phyloP scores from a whole-genome alignment of 192 early-diverging fungal species.

The Allomyces macrogynus region DNA sequence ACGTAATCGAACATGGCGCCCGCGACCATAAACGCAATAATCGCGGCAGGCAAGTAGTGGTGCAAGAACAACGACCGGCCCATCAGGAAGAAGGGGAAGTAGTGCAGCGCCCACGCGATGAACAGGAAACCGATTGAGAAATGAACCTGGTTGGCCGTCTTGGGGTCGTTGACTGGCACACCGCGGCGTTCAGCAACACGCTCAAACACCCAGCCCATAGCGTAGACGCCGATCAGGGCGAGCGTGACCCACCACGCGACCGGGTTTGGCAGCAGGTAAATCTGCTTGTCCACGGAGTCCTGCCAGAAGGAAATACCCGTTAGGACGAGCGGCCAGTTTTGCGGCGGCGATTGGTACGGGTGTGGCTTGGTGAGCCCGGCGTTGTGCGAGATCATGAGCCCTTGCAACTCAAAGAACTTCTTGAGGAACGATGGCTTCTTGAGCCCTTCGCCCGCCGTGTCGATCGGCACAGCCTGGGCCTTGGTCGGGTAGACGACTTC shows the following conservation, averaged over 20 bases:
- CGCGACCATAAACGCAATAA: slow-evolving; percentile 56
- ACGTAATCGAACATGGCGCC: slow-evolving; percentile 63
- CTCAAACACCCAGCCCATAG: slow-evolving; percentile 42
- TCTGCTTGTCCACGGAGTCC: slow-evolving; percentile 47
- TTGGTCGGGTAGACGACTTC: slow-evolving; percentile 7
- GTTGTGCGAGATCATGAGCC: slow-evolving; percentile 77
- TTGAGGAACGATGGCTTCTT: slow-evolving; percentile 49
- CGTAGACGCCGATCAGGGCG: slow-evolving; percentile 33
- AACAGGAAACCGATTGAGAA: slow-evolving; percentile 59
- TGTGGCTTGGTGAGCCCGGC: slow-evolving; percentile 69
- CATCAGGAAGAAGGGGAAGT: slow-evolving; percentile 80
- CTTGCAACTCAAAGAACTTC: slow-evolving; percentile 78
- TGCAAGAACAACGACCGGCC: slow-evolving; percentile 82
- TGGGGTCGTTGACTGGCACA: slow-evolving; percentile 30
- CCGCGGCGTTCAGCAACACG: slow-evolving; percentile 50
- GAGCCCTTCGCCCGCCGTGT: slow-evolving; percentile 25
- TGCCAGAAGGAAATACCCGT: slow-evolving; percentile 74
- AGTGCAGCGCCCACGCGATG: slow-evolving; percentile 68
- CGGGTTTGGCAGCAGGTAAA: slow-evolving; percentile 80
- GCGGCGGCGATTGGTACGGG: slow-evolving; percentile 76
- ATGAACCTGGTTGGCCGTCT: slow-evolving; percentile 26
- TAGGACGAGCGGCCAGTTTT: slow-evolving; percentile 70
- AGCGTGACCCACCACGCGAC: slow-evolving; percentile 66
- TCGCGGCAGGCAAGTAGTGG: slow-evolving; percentile 78
- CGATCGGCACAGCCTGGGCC: neutral